Conservation (phyloP, 441 rosid genomes). For the Euphorbia schlechtendalii region DNA sequence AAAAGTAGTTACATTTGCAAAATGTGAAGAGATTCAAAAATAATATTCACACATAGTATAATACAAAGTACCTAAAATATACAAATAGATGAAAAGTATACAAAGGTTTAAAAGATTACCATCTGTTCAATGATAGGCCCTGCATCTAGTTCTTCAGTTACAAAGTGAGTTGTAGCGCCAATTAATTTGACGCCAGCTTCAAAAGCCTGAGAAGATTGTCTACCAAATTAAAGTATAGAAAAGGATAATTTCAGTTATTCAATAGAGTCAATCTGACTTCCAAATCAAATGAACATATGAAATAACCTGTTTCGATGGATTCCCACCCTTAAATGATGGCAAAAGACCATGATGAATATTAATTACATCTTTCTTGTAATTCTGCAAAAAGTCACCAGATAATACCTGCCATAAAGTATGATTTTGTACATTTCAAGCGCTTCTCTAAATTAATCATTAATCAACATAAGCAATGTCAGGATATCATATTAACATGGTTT, state of each 20-base stretch:
- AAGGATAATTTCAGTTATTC: too few species aligned
- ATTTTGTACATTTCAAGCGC: background rate
- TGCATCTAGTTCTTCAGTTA: slow-evolving; percentile 84
- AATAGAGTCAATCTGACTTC: background rate
- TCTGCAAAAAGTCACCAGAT: slow-evolving; percentile 60
- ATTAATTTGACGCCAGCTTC: slow-evolving; percentile 92
- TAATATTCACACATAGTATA: slow-evolving; percentile 8
- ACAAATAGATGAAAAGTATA: background rate
- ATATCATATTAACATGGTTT: too few species aligned
- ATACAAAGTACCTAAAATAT: slow-evolving; percentile 14
- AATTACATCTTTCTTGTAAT: slow-evolving; percentile 80
- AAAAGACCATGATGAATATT: slow-evolving; percentile 97
- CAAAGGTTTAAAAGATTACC: slow-evolving; percentile 34
- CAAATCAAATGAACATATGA: slow-evolving; percentile 7
- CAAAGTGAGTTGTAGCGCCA: slow-evolving; percentile 91
- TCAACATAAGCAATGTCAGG: too few species aligned
- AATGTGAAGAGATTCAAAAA: background rate
- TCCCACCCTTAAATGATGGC: slow-evolving; percentile 88
- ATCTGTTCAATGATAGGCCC: slow-evolving; percentile 95
- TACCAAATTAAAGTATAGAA: slow-evolving; percentile 25
- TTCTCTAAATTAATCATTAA: background rate
- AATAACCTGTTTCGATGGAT: slow-evolving; percentile 74
- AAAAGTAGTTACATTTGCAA: background rate
- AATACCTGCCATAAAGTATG: slow-evolving; percentile 44
- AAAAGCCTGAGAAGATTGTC: slow-evolving; percentile 68